Evolutionary conservation across 1,284 basidiomycete genomes (phyloP).

Genomic region (Cryptococcus maquisensis): DNA sequence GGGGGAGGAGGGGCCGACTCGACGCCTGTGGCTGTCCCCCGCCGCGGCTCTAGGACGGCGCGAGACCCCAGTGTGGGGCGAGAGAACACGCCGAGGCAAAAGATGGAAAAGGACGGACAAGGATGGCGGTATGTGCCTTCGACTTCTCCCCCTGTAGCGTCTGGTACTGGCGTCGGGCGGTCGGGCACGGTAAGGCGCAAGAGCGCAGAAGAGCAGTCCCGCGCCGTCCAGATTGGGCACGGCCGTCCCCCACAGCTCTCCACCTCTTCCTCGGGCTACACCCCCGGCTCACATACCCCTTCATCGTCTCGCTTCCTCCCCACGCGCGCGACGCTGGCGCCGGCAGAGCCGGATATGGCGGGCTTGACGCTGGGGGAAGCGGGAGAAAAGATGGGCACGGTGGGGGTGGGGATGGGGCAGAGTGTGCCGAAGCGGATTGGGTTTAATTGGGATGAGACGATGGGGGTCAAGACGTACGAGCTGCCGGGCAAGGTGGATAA

Average conservation of each 20-base stretch:
- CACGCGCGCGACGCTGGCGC: not conserved
- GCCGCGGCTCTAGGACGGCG: not conserved
- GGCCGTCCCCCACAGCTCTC: slow-evolving; percentile 9
- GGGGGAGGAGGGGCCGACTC: not conserved
- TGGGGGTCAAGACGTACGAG: slow-evolving; percentile 39
- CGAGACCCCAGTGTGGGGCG: slow-evolving; percentile 2
- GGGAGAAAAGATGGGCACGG: not conserved
- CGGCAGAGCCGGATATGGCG: slow-evolving; percentile 6
- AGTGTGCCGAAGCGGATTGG: slow-evolving; percentile 21
- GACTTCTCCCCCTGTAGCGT: slow-evolving; percentile 1
- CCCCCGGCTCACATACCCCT: slow-evolving; percentile 11
- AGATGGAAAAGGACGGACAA: slow-evolving; percentile 29
- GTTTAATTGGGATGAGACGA: slow-evolving; percentile 37
- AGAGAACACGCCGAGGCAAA: slow-evolving; percentile 39
- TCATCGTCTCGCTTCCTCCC: slow-evolving; percentile 3
- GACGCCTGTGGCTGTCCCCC: slow-evolving; percentile 6
- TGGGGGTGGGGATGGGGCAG: slow-evolving; percentile 9
- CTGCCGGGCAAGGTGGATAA: slow-evolving; percentile 37
- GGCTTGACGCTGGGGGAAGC: slow-evolving; percentile 3
- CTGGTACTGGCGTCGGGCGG: slow-evolving; percentile 3
- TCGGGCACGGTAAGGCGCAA: not conserved
- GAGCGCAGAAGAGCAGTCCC: not conserved
- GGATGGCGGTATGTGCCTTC: slow-evolving; percentile 25
- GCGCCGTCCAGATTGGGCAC: slow-evolving; percentile 1
- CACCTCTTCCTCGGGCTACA: slow-evolving; percentile 5